Conservation (phyloP, 306 rosid genomes). For the Corylus avellana region DNA sequence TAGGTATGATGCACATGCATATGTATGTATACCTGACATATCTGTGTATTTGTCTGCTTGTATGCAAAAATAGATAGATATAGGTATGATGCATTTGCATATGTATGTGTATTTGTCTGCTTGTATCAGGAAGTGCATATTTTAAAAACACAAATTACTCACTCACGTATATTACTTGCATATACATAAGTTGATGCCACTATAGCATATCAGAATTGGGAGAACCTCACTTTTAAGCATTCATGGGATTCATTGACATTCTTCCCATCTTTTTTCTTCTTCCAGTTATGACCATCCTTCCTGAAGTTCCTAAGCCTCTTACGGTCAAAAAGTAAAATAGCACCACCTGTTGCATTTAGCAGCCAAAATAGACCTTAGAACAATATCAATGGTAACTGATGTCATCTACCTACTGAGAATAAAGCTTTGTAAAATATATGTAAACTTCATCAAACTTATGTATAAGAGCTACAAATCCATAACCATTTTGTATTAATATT, state of each 20-base stretch:
- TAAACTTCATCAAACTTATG: no score
- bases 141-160: neutral
- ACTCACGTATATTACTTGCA: constrained; percentile 6
- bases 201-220: constrained; percentile 16
- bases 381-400: constrained; percentile 21
- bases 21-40: no score
- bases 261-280: constrained; percentile 96
- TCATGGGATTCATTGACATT: constrained; percentile 92
- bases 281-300: constrained; percentile 97
- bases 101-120: no score
- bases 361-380: constrained; percentile 21
- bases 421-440: no score
- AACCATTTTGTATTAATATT: neutral
- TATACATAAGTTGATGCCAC: constrained; percentile 7
- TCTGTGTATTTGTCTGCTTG: no score
- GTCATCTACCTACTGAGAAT: neutral
- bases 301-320: constrained; percentile 94
- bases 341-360: constrained; percentile 70
- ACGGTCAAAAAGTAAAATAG: constrained; percentile 78
- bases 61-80: no score
- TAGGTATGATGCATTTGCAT: no score
- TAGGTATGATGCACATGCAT: no score
- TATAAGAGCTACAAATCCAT: no score
- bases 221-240: constrained; percentile 82
- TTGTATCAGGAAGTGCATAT: no score